Conservation (phyloP, 441 rosid species). For the Erodium trifolium region DNA sequence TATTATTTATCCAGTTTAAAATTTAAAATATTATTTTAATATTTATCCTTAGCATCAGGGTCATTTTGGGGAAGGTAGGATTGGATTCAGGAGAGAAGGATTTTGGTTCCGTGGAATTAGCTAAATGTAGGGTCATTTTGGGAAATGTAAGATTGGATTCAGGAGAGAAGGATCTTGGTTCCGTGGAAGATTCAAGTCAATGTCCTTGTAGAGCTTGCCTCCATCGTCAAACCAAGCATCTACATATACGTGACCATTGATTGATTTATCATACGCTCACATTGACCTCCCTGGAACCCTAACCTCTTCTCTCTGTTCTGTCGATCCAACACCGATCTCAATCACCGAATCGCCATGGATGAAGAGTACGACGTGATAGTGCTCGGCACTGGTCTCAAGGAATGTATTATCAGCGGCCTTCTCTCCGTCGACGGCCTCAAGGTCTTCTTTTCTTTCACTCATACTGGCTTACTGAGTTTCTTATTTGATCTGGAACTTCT, state of each 20-base stretch:
- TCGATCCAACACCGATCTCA: background rate
- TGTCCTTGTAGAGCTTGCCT: background rate
- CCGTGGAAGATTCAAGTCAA: background rate
- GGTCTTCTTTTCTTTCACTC: slow-evolving; percentile 28
- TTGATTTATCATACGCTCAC: no score
- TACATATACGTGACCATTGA: no score
- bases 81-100: no score
- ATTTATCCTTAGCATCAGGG: background rate
- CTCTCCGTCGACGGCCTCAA: slow-evolving; percentile 86
- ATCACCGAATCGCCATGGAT: slow-evolving; percentile 38
- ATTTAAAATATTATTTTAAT: no score
- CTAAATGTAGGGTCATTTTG: background rate
- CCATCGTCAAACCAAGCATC: background rate
- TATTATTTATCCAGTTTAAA: background rate
- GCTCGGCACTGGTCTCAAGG: slow-evolving; percentile 81
- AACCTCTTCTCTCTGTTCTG: background rate
- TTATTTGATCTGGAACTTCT: background rate
- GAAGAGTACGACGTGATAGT: slow-evolving; percentile 80
- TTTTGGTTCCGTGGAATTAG: no score
- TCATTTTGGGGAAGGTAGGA: no score
- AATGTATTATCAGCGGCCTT: slow-evolving; percentile 88
- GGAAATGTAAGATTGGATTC: background rate
- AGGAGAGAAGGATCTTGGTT: no score
- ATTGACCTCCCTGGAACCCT: background rate
- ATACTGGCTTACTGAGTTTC: background rate